Conservation (phyloP, 2,329 filamentous ascomycete species). For the Ascochyta koolunga region DNA sequence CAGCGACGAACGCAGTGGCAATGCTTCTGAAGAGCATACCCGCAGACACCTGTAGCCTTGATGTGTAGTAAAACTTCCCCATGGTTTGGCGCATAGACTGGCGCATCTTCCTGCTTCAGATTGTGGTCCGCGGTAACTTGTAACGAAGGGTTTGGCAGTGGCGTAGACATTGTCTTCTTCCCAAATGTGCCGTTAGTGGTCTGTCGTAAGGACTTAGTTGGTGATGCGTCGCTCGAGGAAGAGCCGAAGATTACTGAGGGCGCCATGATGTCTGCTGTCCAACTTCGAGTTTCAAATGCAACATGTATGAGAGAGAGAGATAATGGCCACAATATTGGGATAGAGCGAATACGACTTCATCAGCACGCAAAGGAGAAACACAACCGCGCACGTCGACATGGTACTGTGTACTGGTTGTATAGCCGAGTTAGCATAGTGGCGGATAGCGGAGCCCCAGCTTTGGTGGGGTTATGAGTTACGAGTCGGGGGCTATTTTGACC, state of each 20-base stretch:
- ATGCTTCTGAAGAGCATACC: conserved; percentile 48
- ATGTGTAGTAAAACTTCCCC: conserved; percentile 67
- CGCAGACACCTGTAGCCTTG: conserved; percentile 69
- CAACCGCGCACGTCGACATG: background rate
- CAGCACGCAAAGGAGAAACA: background rate
- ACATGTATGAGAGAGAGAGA: background rate
- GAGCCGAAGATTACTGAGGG: conserved; percentile 18
- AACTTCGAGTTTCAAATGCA: background rate
- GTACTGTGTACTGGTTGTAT: conserved; percentile 2
- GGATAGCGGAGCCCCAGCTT: background rate
- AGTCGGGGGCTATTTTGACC: background rate
- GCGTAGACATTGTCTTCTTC: conserved; percentile 27
- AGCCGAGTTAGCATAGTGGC: conserved; percentile 5
- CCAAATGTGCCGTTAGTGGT: conserved; percentile 16
- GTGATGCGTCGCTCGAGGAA: background rate
- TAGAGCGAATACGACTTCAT: background rate
- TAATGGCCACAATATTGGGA: background rate
- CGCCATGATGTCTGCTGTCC: conserved; percentile 22
- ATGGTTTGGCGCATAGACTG: conserved; percentile 59
- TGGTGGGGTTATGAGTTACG: background rate
- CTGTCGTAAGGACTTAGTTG: conserved; percentile 14
- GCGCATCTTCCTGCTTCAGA: conserved; percentile 63
- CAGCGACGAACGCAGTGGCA: background rate
- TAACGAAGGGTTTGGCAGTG: conserved; percentile 59
- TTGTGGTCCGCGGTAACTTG: conserved; percentile 66